Evolutionary conservation across 345 rosid species (phyloP), one percentile per base, ranked within the genome.

Genomic region (Alliaria petiolata): DNA sequence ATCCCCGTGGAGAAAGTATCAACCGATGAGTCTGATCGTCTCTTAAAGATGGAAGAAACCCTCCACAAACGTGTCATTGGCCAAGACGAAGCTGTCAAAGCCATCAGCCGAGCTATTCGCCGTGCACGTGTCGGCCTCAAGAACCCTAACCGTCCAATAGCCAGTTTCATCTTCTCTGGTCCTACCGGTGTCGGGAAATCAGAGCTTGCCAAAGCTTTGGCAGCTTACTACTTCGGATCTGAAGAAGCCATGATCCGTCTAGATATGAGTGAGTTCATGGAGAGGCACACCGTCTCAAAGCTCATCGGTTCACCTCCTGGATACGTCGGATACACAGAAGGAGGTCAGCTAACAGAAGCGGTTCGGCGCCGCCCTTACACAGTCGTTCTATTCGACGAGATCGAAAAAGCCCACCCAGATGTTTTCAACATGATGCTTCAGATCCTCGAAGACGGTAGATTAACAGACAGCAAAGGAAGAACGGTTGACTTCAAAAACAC

Each of bases 1-100:
- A 95, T 95, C 80, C 99, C 99, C 2, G 98, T 95, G 1, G 98
- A 91, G 73, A 91, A 95, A 76, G 98, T 91, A 28, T 91, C 98
- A 20, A 80, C 85, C 0, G 98, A 89, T 57, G 99, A 95, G 79
- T 91, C 98, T 52, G 92, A 91, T 53, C 91, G 92, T 15, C 95
- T 95, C 36, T 84, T 95, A 61, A 89, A 88, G 85, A 88, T 95
- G 99, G 99, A 95, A 71, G 96, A 91, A 63, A 87, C 89, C 35
- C 92, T 91, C 70, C 97, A 91, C 81, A 83, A 87, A 75, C 86
- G 98, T 69, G 83, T 95, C 62, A 67, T 95, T 62, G 99, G 99
- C 44, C 99, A 95, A 84, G 98, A 95, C 16, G 97, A 89, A 83
- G 98, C 98, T 67, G 99, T 95, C 30, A 75, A 80, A 70, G 96